Evolutionary conservation across 768 basidiomycete genomes (phyloP).

Genomic region (Pholiota conissans): DNA sequence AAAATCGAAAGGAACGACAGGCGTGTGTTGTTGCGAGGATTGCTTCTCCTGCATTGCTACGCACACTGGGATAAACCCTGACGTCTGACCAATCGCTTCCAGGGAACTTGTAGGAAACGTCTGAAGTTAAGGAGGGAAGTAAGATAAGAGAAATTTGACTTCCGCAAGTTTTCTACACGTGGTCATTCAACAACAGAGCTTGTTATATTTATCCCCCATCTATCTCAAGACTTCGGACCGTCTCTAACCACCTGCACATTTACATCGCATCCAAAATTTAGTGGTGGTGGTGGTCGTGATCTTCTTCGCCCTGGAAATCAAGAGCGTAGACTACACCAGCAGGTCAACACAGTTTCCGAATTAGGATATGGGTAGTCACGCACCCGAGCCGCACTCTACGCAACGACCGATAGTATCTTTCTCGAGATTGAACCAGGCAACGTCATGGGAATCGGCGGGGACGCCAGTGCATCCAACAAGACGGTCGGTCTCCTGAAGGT

Average conservation of each 20-base stretch:
- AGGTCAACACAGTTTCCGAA: constrained; percentile 1
- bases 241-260: constrained; percentile 8
- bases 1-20: constrained; percentile 5
- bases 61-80: neutral
- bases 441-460: constrained; percentile 94
- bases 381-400: constrained; percentile 92
- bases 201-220: constrained; percentile 22
- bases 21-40: neutral
- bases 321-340: constrained; percentile 62
- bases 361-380: constrained; percentile 23
- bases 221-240: constrained; percentile 10
- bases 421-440: constrained; percentile 77
- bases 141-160: constrained; percentile 3
- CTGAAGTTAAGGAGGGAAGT: neutral
- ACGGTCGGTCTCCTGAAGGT: constrained; percentile 69
- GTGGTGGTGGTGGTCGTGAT: constrained; percentile 49
- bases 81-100: neutral
- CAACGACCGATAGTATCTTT: constrained; percentile 77
- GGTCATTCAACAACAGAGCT: constrained; percentile 10
- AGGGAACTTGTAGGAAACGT: neutral
- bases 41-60: neutral
- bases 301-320: constrained; percentile 66
- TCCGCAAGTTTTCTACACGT: constrained; percentile 15
- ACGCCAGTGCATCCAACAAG: constrained; percentile 93
- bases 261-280: constrained; percentile 14